A percentile compares a stretch with the other conserved stretches of the same genome.
Conservation (phyloP, 306 rosid species). For the Cercis canadensis region DNA sequence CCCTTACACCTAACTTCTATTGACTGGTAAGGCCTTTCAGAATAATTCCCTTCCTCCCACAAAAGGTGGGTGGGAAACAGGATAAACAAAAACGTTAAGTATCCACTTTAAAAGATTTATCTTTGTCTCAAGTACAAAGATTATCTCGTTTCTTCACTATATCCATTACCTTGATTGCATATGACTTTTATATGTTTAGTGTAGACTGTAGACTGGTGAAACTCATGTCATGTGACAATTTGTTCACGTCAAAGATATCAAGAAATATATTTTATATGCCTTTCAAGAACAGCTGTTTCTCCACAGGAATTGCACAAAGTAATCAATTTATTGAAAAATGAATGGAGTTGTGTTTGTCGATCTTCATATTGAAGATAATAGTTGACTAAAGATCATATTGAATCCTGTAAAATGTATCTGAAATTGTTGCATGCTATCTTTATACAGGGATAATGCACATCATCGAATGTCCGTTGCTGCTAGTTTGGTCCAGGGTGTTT, state of each 20-base stretch:
- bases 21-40: slow-evolving; percentile 64
- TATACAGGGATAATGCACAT: slow-evolving; percentile 67
- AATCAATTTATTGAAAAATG: neutral
- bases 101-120: no score
- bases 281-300: neutral
- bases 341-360: neutral
- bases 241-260: slow-evolving; percentile 4
- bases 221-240: slow-evolving; percentile 7
- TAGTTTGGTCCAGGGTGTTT: slow-evolving; percentile 91
- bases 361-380: slow-evolving; percentile 16
- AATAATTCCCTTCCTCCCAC: neutral
- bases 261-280: neutral
- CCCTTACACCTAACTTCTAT: slow-evolving; percentile 75
- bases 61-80: neutral
- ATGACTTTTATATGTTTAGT: neutral
- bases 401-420: slow-evolving; percentile 4
- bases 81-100: neutral
- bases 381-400: slow-evolving; percentile 5
- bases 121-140: no score
- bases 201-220: neutral
- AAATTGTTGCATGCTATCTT: slow-evolving; percentile 11
- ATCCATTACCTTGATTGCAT: slow-evolving; percentile 7
- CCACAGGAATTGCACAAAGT: neutral
- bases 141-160: no score
- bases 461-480: slow-evolving; percentile 87